A percentile compares a stretch with the other conserved stretches of the same genome.
These are phyloP conservation scores for Glycine latifolia DNA, from an alignment of 306 rosid genomes.

Conservation along the genomic window DNA sequence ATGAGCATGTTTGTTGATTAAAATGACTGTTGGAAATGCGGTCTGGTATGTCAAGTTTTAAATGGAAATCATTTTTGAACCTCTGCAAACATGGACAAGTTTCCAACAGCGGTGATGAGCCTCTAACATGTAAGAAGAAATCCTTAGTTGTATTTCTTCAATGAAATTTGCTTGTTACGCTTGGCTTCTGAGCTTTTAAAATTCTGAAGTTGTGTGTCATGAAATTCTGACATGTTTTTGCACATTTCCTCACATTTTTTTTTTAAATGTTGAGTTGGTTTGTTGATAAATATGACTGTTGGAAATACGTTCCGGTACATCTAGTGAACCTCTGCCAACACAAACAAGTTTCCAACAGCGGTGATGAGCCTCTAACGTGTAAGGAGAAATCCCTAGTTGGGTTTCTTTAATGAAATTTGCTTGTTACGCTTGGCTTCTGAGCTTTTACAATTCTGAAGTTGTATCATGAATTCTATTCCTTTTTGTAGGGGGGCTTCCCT, in stretches of 20 bases:
- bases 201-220: too few species aligned
- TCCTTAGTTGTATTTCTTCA: constrained; percentile 41
- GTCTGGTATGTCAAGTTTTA: too few species aligned
- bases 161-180: constrained; percentile 64
- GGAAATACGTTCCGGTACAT: too few species aligned
- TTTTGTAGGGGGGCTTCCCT: not conserved
- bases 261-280: too few species aligned
- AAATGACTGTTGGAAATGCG: too few species aligned
- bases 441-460: constrained; percentile 39
- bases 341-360: not conserved
- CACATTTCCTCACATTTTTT: too few species aligned
- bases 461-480: not conserved
- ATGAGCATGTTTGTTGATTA: too few species aligned
- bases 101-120: constrained; percentile 48
- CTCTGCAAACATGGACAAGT: too few species aligned
- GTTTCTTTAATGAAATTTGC: constrained; percentile 54
- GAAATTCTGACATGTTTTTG: too few species aligned
- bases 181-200: constrained; percentile 69
- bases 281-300: too few species aligned
- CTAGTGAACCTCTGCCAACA: too few species aligned
- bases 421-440: constrained; percentile 78
- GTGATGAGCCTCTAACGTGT: constrained; percentile 63
- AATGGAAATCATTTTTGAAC: too few species aligned
- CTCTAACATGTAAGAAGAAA: constrained; percentile 61
- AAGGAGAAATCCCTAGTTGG: constrained; percentile 46